These are phyloP conservation scores for Echria macrotheca DNA, from an alignment of 495 filamentous ascomycete species.

Conservation along the genomic window DNA sequence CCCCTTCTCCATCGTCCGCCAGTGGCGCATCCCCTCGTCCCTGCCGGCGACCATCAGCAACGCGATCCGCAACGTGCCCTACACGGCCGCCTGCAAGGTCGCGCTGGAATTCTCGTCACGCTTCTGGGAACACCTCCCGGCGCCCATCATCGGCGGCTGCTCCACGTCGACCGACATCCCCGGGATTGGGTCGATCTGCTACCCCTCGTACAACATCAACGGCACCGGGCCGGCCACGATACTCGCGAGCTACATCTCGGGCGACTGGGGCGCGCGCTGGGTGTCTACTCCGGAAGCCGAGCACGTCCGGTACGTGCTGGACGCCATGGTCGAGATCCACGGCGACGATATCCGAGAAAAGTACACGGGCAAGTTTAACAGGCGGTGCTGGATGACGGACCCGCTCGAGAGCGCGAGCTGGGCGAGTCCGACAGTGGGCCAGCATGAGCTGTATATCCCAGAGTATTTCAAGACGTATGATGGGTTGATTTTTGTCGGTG, in stretches of 20 bases:
- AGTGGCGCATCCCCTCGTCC: conserved; percentile 43
- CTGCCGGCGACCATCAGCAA: conserved; percentile 42
- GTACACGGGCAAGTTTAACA: conserved; percentile 54
- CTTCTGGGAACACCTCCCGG: conserved; percentile 61
- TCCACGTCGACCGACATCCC: conserved; percentile 50
- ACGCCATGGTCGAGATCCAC: conserved; percentile 49
- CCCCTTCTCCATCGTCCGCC: conserved; percentile 55
- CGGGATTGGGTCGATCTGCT: conserved; percentile 55
- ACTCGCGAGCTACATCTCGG: conserved; percentile 51
- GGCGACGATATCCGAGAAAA: conserved; percentile 50
- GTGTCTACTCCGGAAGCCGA: neutral
- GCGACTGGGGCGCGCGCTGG: conserved; percentile 31
- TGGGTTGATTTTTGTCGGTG: conserved; percentile 62
- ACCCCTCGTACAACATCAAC: conserved; percentile 61
- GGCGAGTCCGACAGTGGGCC: conserved; percentile 50
- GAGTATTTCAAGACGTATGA: conserved; percentile 65
- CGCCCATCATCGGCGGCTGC: conserved; percentile 61
- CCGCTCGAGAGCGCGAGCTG: conserved; percentile 49
- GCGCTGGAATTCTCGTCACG: conserved; percentile 57
- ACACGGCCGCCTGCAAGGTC: conserved; percentile 57
- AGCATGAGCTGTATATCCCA: conserved; percentile 62
- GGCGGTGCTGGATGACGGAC: conserved; percentile 57
- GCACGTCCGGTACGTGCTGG: conserved; percentile 32
- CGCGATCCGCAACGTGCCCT: conserved; percentile 57
- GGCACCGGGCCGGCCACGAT: conserved; percentile 56